Evolutionary conservation across 768 basidiomycete genomes (phyloP).

Genomic region (Crepidotus variabilis): DNA sequence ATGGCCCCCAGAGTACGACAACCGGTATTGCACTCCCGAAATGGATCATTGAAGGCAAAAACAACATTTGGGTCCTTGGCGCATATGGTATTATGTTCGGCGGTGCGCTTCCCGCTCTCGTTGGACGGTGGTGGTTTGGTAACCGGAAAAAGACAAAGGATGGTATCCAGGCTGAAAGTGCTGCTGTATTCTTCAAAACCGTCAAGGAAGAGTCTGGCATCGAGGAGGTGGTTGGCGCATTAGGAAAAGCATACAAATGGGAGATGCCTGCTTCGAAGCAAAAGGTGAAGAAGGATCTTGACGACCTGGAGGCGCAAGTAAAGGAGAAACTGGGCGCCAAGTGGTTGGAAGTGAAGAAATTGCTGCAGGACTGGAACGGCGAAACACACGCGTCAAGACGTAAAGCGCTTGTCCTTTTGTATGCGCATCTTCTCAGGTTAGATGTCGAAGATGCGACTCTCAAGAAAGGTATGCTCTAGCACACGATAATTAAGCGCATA

Average conservation of each 20-base stretch:
- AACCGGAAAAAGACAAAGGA: conserved; percentile 89
- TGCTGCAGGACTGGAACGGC: conserved; percentile 32
- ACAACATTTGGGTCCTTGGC: conserved; percentile 88
- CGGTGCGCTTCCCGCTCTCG: conserved; percentile 77
- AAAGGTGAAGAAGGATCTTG: conserved; percentile 34
- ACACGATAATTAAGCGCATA: conserved; percentile 1
- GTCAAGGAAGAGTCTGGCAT: conserved; percentile 78
- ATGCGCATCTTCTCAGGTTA: conserved; percentile 79
- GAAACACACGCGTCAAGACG: conserved; percentile 36
- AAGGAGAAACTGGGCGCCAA: conserved; percentile 42
- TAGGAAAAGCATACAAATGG: conserved; percentile 64
- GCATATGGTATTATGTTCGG: conserved; percentile 88
- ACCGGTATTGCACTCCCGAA: conserved; percentile 94
- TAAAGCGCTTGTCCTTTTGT: conserved; percentile 70
- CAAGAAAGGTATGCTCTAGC: conserved; percentile 52
- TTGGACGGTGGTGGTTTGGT: conserved; percentile 98
- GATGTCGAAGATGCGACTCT: conserved; percentile 50
- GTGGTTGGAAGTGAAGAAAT: conserved; percentile 48
- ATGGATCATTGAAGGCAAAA: conserved; percentile 91
- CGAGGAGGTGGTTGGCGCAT: conserved; percentile 64
- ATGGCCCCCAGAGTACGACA: conserved; percentile 91
- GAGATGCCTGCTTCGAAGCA: conserved; percentile 38
- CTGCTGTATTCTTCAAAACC: conserved; percentile 83
- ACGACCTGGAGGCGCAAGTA: conserved; percentile 50
- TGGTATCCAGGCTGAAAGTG: conserved; percentile 76